Percentiles rank a stretch among this genome's conserved stretches.
Evolutionary conservation across 331 rosid genomes (phyloP).

Genomic region (Cydonia oblonga): DNA sequence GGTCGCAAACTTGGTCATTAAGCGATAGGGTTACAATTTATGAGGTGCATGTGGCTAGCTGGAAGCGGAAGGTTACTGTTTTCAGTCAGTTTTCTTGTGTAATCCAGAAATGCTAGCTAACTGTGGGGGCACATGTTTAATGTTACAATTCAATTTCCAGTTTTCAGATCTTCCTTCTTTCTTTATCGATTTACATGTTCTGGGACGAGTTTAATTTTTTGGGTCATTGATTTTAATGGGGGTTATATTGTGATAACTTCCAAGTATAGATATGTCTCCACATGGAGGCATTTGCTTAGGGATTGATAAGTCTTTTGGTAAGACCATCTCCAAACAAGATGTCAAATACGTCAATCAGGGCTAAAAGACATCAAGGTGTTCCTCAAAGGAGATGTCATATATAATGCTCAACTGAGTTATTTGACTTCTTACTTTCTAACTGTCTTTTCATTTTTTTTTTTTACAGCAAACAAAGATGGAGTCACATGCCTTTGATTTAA

Average conservation of each 20-base stretch:
- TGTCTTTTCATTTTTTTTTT: too few relatives aligned
- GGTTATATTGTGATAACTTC: neutral
- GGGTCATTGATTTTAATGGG: neutral
- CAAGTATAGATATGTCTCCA: neutral
- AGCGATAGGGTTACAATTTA: neutral
- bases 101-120: too few relatives aligned
- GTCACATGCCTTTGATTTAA: too few relatives aligned
- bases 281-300: neutral
- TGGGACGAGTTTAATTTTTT: neutral
- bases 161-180: neutral
- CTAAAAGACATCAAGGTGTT: too few relatives aligned
- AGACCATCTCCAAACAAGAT: too few relatives aligned
- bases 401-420: accelerated
- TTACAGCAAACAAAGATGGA: too few relatives aligned
- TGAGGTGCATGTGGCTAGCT: neutral
- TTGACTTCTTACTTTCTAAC: too few relatives aligned
- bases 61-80: neutral
- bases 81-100: neutral
- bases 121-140: too few relatives aligned
- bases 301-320: neutral
- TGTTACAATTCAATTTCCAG: neutral
- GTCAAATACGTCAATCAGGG: too few relatives aligned
- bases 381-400: too few relatives aligned
- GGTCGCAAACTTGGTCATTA: neutral
- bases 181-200: neutral